Base-by-base conservation (phyloP, 371 early-diverging fungal species). In the Paraphysoderma sedebokerense region DNA sequence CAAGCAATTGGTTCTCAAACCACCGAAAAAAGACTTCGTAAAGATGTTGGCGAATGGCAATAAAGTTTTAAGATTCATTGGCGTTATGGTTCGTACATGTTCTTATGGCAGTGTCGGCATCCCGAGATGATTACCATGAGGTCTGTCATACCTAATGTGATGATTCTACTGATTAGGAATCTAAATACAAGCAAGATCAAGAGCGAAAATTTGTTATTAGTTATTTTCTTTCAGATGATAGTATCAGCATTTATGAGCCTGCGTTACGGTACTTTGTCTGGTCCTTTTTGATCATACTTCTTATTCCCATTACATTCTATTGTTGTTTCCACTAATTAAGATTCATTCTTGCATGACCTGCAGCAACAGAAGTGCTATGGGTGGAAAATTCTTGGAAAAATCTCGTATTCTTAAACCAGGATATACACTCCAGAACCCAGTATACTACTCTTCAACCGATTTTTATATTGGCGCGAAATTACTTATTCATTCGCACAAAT, bases 331-430 rank as follows among this genome's bases (percentile, higher is more conserved):
- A 17, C 20, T 38, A 27, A 28, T 11, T 5, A 28, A 44, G 2
- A 38, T 35, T n/a, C 19, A 19, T n/a, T 34, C 29, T 3, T 28
- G 42, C 20, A 54, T n/a, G 24, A 30, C 27, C 19, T 34, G 47
- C 38, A 59, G 69, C 31, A 73, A 68, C 56, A 68, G 65, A 17
- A 69, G 71, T 3, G 57, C 67, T 45, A 45, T 70, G 34, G 71
- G 71, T 42, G 74, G 71, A n/a, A 73, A 73, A 48, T 71, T 66
- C 49, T 62, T 73, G 62, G 74, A 73, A 45, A 59, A 64, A 28
- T 64, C 64, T 15, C 50, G 61, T 20, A 68, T 73, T 15, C 57
- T 68, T 17, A 57, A 56, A 19, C 71, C 71, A 5, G 66, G 63
- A 2, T 65, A 59, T 5, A 20, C n/a, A 17, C 15, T 12, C 12